Base-by-base conservation (phyloP, 352 stramenopile species). In the Elongisporangium anandrum region DNA sequence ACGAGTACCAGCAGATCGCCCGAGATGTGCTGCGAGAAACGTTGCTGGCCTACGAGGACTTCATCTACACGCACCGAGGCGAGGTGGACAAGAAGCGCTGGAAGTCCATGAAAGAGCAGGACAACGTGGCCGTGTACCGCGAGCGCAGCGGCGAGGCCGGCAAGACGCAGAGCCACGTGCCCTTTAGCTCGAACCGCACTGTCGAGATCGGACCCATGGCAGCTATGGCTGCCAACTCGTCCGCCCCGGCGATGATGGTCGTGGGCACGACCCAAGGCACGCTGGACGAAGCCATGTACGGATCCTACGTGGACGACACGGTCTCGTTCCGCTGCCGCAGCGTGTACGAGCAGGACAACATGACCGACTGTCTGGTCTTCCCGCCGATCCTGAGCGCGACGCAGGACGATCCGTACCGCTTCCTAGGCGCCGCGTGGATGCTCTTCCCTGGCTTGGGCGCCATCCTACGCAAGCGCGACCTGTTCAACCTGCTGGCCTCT, bases 231-330 rank as follows among this genome's bases (percentile, higher is more conserved):
- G 75, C 73, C 5, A 80, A 67, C 54, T 75, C 66, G 20, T 69
- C 70, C 13, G 66, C 75, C 51, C 72, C 69, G 0, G 49, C 75
- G 12, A 67, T 79, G 26, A 17, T 81, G n/a, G 63, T 58, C 22
- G 70, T 57, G 4, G 74, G 72, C 5, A 70, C 63, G 10, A 54
- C 78, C 8, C 62, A 73, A 8, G 77, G 79, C 19, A 72, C 66
- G 17, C 38, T 89, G 16, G 77, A 87, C 22, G 79, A 89, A 54
- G 63, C 69, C 17, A 65, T 87, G 56, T 87, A 85, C 56, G 77
- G 75, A 24, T 61, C 57, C 26, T 66, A 70, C 23, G 70, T 70
- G 22, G 64, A 76, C 47, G 73, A 85, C 63, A 76, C 70, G 29
- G 39, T 59, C 5, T 73, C 72, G 21, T 56, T 85, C 20, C 69